Evolutionary conservation across 768 basidiomycete genomes (phyloP), one percentile per base, ranked within the genome.

Genomic region (Boletus coccyginus): DNA sequence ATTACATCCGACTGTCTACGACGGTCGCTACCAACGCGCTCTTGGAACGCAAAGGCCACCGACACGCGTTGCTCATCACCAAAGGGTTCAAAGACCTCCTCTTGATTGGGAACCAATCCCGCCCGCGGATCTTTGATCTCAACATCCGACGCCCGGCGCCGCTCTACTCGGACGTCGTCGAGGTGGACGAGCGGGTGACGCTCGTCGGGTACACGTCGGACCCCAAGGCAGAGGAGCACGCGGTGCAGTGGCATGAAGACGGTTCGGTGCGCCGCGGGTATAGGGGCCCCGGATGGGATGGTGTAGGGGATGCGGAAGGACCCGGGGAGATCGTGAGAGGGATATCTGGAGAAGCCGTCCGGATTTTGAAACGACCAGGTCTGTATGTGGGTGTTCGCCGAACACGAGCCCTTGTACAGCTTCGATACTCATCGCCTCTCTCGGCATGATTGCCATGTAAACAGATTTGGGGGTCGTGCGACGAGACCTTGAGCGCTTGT

Each of bases 11-110:
- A 17, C 76, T 96, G 9, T 94, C 92, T 1, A 97, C 95, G 0
- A 98, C 95, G 0, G 93, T 98, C 5, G 95, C 94, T 0, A 98
- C 96, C 17, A 98, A 98, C 65, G 95, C 96, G 0, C 81, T 98
- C 0, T 81, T 98, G 7, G 96, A 98, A 66, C 86, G 96, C 46
- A 95, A 96, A 71, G 96, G 96, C 1, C 89, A 93, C 64, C 87
- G 86, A 58, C 93, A 96, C 57, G 94, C 93, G 0, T 77, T 98
- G 36, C 75, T 97, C 14, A 96, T 95, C 65, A 98, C 96, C 1
- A 84, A 84, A 57, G 94, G 94, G 0, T 96, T 95, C 79, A 85
- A 85, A 68, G 95, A 97, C 70, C 84, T 97, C 10, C 81, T 98
- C 7, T 79, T 90, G 33, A 98, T 98, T 56, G 93, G 94, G 10